Percentiles rank a stretch among this genome's conserved stretches.
Evolutionary conservation across 169 alveolate species (phyloP).

Genomic region (Eimeria zaria): DNA sequence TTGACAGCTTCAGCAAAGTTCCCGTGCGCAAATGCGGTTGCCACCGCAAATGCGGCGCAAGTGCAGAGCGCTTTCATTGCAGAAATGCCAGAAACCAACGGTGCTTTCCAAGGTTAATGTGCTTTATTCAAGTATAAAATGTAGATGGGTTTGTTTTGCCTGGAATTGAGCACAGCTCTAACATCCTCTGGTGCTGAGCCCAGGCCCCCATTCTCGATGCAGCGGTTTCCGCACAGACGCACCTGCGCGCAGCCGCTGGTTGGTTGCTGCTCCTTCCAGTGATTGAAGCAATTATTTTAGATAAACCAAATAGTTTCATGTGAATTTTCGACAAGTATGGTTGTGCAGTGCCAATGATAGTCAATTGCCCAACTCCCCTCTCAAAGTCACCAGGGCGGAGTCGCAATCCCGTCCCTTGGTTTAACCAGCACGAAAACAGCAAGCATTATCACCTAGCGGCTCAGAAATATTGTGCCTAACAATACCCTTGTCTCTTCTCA

Average conservation of each 20-base stretch:
- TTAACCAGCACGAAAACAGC: not conserved
- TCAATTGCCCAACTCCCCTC: not conserved
- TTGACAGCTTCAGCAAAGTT: constrained; percentile 8
- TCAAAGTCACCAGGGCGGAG: not conserved
- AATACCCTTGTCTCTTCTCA: not conserved
- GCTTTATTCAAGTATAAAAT: not conserved
- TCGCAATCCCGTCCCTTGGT: not conserved
- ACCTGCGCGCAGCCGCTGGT: not conserved
- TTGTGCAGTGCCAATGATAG: not conserved
- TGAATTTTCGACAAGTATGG: not conserved
- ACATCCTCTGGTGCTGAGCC: constrained; percentile 45
- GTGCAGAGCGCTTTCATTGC: constrained; percentile 73
- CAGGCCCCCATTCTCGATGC: constrained; percentile 39
- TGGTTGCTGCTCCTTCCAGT: not conserved
- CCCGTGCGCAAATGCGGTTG: constrained; percentile 58
- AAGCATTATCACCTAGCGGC: not conserved
- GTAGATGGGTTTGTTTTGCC: not conserved
- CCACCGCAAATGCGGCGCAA: constrained; percentile 62
- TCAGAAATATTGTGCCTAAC: not conserved
- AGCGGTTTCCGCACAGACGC: constrained; percentile 26
- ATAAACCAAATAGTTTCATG: not conserved
- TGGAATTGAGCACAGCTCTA: not conserved
- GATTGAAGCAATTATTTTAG: not conserved
- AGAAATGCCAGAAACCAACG: not conserved
- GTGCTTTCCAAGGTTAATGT: not conserved